These are phyloP conservation scores for Hymenoscyphus scutula DNA, from an alignment of 2,329 filamentous ascomycete species.

Conservation along the genomic window DNA sequence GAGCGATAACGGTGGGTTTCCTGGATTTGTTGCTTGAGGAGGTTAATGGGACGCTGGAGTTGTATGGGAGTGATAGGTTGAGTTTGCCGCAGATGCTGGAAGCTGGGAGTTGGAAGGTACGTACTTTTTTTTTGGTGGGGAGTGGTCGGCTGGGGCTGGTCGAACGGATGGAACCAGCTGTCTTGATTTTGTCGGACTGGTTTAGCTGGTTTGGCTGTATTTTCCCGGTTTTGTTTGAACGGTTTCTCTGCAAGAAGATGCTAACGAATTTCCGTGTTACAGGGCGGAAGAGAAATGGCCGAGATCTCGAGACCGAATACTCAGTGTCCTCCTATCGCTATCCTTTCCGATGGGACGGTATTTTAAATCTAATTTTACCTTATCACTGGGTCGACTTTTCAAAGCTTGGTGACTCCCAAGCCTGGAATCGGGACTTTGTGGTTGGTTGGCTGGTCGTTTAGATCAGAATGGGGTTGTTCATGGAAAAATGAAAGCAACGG, in stretches of 20 bases:
- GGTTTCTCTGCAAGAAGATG: neutral
- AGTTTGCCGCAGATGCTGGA: conserved; percentile 86
- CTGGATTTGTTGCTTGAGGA: conserved; percentile 68
- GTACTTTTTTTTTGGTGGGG: conserved; percentile 28
- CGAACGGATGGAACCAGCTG: neutral
- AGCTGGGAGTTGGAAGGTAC: conserved; percentile 96
- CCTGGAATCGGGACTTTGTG: no score
- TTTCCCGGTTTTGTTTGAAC: no score
- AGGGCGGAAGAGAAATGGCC: conserved; percentile 92
- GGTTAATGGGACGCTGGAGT: conserved; percentile 64
- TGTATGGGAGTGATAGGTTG: conserved; percentile 68
- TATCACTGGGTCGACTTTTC: neutral
- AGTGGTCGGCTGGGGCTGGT: no score
- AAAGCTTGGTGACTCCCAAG: no score
- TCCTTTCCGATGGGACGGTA: conserved; percentile 92
- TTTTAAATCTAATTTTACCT: conserved; percentile 55
- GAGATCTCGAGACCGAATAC: conserved; percentile 95
- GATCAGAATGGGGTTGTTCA: neutral
- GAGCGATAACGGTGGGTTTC: conserved; percentile 72
- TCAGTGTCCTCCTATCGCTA: conserved; percentile 81
- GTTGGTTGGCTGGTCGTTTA: no score
- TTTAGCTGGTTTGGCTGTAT: no score
- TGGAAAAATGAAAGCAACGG: neutral
- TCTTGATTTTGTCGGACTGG: no score
- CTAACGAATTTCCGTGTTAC: conserved; percentile 27